Evolutionary conservation across 2,329 filamentous ascomycete genomes (phyloP).

Genomic region (Arthroderma sp.): DNA sequence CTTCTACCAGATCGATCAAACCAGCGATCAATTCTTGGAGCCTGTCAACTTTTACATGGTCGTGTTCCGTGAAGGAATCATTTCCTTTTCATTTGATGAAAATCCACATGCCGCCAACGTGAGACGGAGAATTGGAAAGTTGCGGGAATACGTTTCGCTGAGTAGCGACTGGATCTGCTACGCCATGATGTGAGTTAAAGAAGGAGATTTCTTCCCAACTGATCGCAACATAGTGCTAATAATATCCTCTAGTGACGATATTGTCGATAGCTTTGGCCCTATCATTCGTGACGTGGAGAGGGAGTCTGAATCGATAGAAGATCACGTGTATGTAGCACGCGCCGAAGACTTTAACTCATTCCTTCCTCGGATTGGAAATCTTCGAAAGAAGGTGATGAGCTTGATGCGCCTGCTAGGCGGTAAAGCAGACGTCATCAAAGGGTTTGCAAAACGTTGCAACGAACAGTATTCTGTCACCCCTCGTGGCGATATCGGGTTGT

Average conservation of each 20-base stretch:
- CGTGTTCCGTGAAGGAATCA: slow-evolving; percentile 85
- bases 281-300: slow-evolving; percentile 75
- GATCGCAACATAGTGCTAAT: slow-evolving; percentile 14
- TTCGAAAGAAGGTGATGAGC: slow-evolving; percentile 88
- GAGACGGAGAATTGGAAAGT: slow-evolving; percentile 74
- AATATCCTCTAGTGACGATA: slow-evolving; percentile 57
- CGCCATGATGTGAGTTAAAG: slow-evolving; percentile 64
- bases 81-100: slow-evolving; percentile 85
- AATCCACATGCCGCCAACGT: slow-evolving; percentile 83
- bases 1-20: slow-evolving; percentile 71
- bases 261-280: slow-evolving; percentile 89
- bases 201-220: not conserved
- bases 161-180: slow-evolving; percentile 99
- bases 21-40: slow-evolving; percentile 71
- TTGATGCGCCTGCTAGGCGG: slow-evolving; percentile 85
- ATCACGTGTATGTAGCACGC: slow-evolving; percentile 84
- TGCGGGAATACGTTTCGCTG: slow-evolving; percentile 89
- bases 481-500: slow-evolving; percentile 89
- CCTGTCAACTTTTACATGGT: slow-evolving; percentile 95
- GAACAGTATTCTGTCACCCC: slow-evolving; percentile 93
- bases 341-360: slow-evolving; percentile 81
- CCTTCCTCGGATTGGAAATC: slow-evolving; percentile 73
- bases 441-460: slow-evolving; percentile 97
- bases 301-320: slow-evolving; percentile 86
- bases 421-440: slow-evolving; percentile 95